phyloP scores from a whole-genome alignment of 768 basidiomycete genomes.

The Clavaria fumosa region DNA sequence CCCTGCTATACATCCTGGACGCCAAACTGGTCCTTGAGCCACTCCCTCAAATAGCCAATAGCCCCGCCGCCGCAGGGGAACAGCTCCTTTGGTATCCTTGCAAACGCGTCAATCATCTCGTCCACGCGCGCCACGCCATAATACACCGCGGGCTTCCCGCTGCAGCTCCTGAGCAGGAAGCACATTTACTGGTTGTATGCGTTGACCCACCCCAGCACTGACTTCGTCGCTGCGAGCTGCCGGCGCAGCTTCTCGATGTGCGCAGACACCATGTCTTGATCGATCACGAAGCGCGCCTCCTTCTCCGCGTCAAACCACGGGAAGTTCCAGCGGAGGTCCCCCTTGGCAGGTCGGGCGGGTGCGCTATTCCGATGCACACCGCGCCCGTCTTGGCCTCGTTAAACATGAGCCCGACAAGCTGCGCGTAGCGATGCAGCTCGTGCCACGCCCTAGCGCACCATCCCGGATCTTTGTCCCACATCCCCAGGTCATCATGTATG shows the following conservation, averaged over 20 bases:
- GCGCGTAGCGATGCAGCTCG: conserved; percentile 27
- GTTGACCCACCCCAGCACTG: conserved; percentile 25
- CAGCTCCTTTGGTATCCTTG: conserved; percentile 20
- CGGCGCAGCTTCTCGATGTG: conserved; percentile 25
- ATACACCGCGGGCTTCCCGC: conserved; percentile 20
- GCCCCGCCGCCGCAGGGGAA: conserved; percentile 17
- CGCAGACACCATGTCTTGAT: conserved; percentile 20
- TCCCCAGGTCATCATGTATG: conserved; percentile 32
- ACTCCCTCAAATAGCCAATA: conserved; percentile 12
- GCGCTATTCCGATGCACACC: conserved; percentile 18
- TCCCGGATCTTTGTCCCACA: conserved; percentile 21
- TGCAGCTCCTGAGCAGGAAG: conserved; percentile 23
- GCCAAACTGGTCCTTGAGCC: conserved; percentile 19
- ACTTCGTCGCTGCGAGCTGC: conserved; percentile 22
- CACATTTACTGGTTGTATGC: conserved; percentile 26
- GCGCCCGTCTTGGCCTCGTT: conserved; percentile 29
- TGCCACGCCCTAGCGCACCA: conserved; percentile 24
- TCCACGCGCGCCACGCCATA: conserved; percentile 19
- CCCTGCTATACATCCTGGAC: conserved; percentile 23
- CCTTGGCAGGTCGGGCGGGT: conserved; percentile 13
- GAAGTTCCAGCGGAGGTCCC: conserved; percentile 27
- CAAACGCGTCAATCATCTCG: conserved; percentile 20
- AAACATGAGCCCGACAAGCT: conserved; percentile 26
- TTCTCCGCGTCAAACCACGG: conserved; percentile 20
- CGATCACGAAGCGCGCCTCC: conserved; percentile 22